These are phyloP conservation scores for Mycosphaerelloides madeirae DNA, from an alignment of 2,329 filamentous ascomycete genomes.

Conservation along the genomic window DNA sequence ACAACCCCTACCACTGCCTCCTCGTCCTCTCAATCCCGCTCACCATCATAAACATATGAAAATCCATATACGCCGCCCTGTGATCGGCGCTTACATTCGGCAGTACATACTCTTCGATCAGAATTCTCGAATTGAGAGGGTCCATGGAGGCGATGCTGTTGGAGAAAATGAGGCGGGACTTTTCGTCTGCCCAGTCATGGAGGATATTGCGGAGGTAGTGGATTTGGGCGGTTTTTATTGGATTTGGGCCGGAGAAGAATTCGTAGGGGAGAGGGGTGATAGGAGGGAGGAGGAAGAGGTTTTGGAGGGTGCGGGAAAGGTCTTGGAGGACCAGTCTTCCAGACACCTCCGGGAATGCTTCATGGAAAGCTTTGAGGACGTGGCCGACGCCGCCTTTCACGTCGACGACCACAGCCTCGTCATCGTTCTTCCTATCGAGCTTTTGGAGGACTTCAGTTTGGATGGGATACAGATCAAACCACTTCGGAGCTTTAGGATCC, in stretches of 20 bases:
- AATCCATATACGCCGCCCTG: conserved; percentile 14
- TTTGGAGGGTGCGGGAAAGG: neutral
- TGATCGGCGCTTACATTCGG: conserved; percentile 7
- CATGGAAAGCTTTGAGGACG: neutral
- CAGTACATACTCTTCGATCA: conserved; percentile 22
- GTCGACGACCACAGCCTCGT: neutral
- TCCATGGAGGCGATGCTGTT: conserved; percentile 18
- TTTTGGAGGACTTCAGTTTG: neutral
- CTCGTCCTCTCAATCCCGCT: neutral
- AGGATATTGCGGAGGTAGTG: conserved; percentile 21
- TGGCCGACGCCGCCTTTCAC: neutral
- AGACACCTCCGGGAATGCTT: neutral
- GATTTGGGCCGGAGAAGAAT: conserved; percentile 13
- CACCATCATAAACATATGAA: conserved; percentile 1
- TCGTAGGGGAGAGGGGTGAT: conserved; percentile 8
- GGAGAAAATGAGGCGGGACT: conserved; percentile 13
- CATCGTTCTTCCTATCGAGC: neutral
- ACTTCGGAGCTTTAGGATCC: conserved; percentile 3
- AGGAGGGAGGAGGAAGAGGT: neutral
- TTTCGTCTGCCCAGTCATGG: conserved; percentile 19
- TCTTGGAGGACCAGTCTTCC: conserved; percentile 1
- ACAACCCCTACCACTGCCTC: neutral
- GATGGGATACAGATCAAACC: conserved; percentile 14
- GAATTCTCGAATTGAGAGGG: conserved; percentile 11
- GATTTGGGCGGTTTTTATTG: conserved; percentile 23